phyloP scores from a whole-genome alignment of 495 filamentous ascomycete species.

The Lepidopterella palustris region DNA sequence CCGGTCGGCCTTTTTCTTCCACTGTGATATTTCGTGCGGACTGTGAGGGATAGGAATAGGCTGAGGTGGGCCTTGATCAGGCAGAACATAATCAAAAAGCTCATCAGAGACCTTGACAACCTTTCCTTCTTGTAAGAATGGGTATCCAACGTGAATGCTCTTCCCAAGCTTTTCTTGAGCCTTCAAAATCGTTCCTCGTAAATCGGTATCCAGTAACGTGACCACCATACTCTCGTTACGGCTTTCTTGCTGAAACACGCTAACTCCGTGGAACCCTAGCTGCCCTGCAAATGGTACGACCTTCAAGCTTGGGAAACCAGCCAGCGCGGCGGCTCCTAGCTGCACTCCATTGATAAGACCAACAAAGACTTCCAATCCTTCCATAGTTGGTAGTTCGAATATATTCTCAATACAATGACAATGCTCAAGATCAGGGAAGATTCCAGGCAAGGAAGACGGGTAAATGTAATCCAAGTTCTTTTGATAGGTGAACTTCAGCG shows the following conservation, averaged over 20 bases:
- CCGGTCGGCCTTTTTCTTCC: constrained; percentile 71
- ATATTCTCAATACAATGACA: constrained; percentile 92
- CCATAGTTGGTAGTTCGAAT: constrained; percentile 87
- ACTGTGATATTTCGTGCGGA: constrained; percentile 72
- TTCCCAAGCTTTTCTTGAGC: constrained; percentile 77
- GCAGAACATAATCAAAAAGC: constrained; percentile 78
- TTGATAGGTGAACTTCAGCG: constrained; percentile 86
- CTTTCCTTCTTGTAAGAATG: constrained; percentile 90
- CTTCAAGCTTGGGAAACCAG: constrained; percentile 87
- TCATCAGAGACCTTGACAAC: constrained; percentile 87
- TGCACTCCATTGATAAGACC: constrained; percentile 85
- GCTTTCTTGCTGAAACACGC: constrained; percentile 94
- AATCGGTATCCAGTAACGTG: constrained; percentile 68
- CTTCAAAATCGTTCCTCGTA: constrained; percentile 58
- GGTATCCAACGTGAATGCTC: constrained; percentile 87
- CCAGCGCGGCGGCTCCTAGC: constrained; percentile 70
- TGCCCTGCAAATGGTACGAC: constrained; percentile 71
- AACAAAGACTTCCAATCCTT: constrained; percentile 78
- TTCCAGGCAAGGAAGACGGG: constrained; percentile 75
- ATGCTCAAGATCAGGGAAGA: constrained; percentile 82
- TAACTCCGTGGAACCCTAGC: constrained; percentile 85
- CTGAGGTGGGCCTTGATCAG: constrained; percentile 52
- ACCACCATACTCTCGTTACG: constrained; percentile 96
- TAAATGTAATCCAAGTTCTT: constrained; percentile 70
- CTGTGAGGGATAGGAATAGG: constrained; percentile 62